phyloP scores from a whole-genome alignment of 257 asterid genomes.

The Anisodus tanguticus region DNA sequence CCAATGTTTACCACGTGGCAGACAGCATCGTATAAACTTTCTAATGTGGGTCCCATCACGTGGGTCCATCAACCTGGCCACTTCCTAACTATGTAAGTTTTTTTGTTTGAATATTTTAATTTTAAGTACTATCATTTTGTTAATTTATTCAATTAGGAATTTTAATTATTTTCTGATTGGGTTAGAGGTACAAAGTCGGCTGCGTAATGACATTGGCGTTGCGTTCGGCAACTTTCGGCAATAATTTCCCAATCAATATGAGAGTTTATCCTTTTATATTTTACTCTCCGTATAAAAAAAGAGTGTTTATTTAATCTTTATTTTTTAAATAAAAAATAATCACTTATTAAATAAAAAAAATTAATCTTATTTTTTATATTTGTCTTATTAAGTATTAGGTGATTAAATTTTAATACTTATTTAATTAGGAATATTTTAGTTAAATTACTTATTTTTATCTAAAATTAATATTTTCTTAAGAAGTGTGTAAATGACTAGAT shows the following conservation, averaged over 20 bases:
- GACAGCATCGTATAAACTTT: slow-evolving; percentile 52
- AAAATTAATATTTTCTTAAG: no score
- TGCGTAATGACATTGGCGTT: slow-evolving; percentile 23
- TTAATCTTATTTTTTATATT: no score
- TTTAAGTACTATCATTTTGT: not conserved
- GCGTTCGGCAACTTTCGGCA: slow-evolving; percentile 18
- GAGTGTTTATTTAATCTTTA: no score
- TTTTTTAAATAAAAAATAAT: no score
- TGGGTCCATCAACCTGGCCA: slow-evolving; percentile 36
- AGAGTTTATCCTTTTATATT: no score
- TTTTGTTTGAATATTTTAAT: not conserved
- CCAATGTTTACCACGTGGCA: slow-evolving; percentile 65
- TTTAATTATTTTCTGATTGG: not conserved
- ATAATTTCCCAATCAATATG: not conserved
- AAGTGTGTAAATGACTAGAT: no score
- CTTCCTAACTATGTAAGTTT: not conserved
- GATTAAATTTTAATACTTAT: no score
- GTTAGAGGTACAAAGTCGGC: slow-evolving; percentile 22
- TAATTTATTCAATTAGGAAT: not conserved
- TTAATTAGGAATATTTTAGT: no score
- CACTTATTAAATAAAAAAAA: no score
- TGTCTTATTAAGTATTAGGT: no score
- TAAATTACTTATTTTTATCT: no score
- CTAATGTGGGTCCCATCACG: slow-evolving; percentile 54
- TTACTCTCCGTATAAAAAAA: no score